These are phyloP conservation scores for Nigrospora sphaerica DNA, from an alignment of 2,329 filamentous ascomycete genomes.

Conservation along the genomic window DNA sequence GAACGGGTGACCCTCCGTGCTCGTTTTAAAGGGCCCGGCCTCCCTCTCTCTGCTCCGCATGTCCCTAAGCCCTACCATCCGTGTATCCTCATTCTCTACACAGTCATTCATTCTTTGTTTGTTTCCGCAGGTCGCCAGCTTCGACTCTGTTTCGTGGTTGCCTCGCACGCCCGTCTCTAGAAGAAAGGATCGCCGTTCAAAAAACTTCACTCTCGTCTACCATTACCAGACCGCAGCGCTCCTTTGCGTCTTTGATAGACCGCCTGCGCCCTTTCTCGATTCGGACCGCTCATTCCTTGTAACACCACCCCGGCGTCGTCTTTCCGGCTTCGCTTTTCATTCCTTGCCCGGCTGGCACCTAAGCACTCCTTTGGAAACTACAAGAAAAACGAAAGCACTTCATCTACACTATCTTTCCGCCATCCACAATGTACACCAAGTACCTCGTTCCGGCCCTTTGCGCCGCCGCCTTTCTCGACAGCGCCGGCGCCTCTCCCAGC, in stretches of 20 bases:
- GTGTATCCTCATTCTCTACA: constrained; percentile 8
- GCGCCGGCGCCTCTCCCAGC: constrained; percentile 14
- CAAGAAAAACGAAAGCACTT: background rate
- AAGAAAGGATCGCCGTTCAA: background rate
- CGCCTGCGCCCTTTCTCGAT: constrained; percentile 7
- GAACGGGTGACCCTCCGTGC: too few species aligned
- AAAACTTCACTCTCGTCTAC: constrained; percentile 8
- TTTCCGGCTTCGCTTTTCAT: background rate
- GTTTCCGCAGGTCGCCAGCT: constrained; percentile 20
- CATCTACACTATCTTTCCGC: background rate
- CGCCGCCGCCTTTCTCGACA: constrained; percentile 20
- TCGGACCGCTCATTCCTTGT: constrained; percentile 13
- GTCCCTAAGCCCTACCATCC: too few species aligned
- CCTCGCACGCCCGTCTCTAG: background rate
- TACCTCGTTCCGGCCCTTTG: constrained; percentile 20
- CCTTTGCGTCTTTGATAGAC: constrained; percentile 23
- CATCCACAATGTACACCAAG: constrained; percentile 20
- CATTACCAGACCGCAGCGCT: constrained; percentile 14
- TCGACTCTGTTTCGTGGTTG: constrained; percentile 10
- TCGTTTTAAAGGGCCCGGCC: too few species aligned
- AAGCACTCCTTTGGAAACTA: constrained; percentile 5
- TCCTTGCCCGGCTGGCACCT: constrained; percentile 4
- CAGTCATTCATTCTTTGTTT: constrained; percentile 18
- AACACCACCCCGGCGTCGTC: background rate
- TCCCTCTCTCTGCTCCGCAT: too few species aligned